Percentiles rank a stretch among this genome's conserved stretches.
Evolutionary conservation across 192 early-diverging fungal genomes (phyloP).

Genomic region (Coemansia sp.): DNA sequence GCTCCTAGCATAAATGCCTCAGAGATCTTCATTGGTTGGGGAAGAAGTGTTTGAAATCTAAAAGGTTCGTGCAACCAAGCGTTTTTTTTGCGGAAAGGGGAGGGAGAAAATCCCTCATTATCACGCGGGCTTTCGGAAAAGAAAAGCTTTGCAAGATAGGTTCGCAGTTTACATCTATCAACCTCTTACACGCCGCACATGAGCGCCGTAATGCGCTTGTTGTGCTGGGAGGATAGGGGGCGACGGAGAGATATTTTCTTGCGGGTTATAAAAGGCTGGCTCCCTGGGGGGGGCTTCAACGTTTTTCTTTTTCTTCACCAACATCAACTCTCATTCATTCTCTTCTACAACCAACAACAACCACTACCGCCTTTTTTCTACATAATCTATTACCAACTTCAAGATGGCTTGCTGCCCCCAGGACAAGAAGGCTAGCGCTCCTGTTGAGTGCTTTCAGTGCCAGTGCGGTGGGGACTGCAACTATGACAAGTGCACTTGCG

Average conservation of each 20-base stretch:
- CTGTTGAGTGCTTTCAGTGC: conserved; percentile 14
- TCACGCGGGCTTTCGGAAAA: background rate
- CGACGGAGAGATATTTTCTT: background rate
- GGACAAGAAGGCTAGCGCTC: conserved; percentile 13
- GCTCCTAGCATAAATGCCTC: background rate
- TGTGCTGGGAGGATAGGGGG: background rate
- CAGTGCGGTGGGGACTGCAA: conserved; percentile 32
- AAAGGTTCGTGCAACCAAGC: background rate
- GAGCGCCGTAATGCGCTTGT: background rate
- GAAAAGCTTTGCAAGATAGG: background rate
- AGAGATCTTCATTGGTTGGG: background rate
- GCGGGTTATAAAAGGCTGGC: background rate
- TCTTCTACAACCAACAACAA: background rate
- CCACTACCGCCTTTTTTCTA: background rate
- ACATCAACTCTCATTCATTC: background rate
- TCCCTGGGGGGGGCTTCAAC: background rate
- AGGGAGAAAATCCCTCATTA: background rate
- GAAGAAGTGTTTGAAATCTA: background rate
- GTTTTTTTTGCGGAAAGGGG: background rate
- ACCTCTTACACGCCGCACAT: background rate
- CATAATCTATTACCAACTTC: background rate
- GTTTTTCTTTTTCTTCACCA: background rate
- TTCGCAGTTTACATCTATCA: background rate
- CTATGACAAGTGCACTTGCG: conserved; percentile 24
- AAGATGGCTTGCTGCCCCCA: conserved; percentile 19